Evolutionary conservation across 352 stramenopile species (phyloP).

Genomic region (Globisporangium splendens): DNA sequence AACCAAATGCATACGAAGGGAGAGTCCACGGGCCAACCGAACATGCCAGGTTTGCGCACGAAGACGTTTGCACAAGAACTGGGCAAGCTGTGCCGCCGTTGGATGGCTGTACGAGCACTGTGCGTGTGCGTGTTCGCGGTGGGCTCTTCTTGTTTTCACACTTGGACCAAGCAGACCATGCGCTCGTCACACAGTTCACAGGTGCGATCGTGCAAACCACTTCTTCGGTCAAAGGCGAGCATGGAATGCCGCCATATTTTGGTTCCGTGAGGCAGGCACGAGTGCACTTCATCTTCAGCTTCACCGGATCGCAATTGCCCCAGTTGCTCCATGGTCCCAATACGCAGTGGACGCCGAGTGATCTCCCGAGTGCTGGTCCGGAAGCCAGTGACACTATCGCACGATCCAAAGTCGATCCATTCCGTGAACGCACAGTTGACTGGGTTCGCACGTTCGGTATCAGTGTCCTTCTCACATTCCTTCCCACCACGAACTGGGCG

Average conservation of each 20-base stretch:
- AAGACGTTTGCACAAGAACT: constrained; percentile 9
- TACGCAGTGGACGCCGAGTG: constrained; percentile 36
- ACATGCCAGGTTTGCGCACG: constrained; percentile 25
- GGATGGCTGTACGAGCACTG: constrained; percentile 18
- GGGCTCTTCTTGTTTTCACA: constrained; percentile 17
- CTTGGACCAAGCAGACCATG: constrained; percentile 23
- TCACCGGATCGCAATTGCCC: constrained; percentile 25
- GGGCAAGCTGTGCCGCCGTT: constrained; percentile 31
- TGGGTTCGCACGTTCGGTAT: constrained; percentile 30
- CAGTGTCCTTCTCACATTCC: constrained; percentile 25
- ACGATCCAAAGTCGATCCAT: constrained; percentile 45
- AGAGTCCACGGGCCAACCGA: constrained; percentile 26
- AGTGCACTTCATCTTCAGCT: constrained; percentile 24
- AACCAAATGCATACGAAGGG: no score
- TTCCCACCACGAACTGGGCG: constrained; percentile 34
- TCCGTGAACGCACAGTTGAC: constrained; percentile 47
- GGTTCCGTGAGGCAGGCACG: constrained; percentile 27
- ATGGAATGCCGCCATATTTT: constrained; percentile 34
- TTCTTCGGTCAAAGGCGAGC: constrained; percentile 13
- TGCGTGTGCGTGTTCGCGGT: constrained; percentile 18
- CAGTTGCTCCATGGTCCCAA: constrained; percentile 29
- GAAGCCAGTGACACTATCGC: constrained; percentile 23
- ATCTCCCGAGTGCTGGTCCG: constrained; percentile 36
- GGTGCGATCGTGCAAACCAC: constrained; percentile 11
- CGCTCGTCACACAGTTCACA: constrained; percentile 25